These are phyloP conservation scores for Chernovozyma sophiae-reginae DNA, from an alignment of 1,139 yeast species.

Conservation along the genomic window DNA sequence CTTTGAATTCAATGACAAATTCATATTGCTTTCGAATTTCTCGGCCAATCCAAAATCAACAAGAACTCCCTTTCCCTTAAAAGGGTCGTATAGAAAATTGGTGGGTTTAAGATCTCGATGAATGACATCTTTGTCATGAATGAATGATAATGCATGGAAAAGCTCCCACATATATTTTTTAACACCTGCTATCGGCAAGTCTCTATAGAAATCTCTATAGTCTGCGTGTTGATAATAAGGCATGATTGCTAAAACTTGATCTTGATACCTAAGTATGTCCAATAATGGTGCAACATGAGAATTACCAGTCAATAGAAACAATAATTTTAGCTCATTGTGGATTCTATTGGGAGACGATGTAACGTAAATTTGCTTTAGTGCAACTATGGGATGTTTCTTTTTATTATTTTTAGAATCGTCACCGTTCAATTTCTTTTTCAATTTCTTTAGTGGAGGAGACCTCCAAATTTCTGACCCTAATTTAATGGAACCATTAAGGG, in stretches of 20 bases:
- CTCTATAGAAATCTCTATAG: slow-evolving; percentile 81
- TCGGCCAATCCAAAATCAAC: slow-evolving; percentile 96
- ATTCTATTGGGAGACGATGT: slow-evolving; percentile 93
- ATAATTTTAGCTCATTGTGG: slow-evolving; percentile 75
- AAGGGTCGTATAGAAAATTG: slow-evolving; percentile 77
- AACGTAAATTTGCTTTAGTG: slow-evolving; percentile 88
- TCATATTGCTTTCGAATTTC: slow-evolving; percentile 17
- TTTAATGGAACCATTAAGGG: slow-evolving; percentile 43
- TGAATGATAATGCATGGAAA: slow-evolving; percentile 68
- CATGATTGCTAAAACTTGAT: slow-evolving; percentile 87
- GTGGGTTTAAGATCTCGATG: slow-evolving; percentile 92
- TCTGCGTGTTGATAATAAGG: slow-evolving; percentile 93
- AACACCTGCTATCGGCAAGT: slow-evolving; percentile 73
- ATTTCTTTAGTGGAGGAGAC: slow-evolving; percentile 40
- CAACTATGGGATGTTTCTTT: slow-evolving; percentile 61
- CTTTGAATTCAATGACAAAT: slow-evolving; percentile 10
- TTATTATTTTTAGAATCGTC: slow-evolving; percentile 11
- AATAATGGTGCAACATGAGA: slow-evolving; percentile 81
- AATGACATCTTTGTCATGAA: slow-evolving; percentile 71
- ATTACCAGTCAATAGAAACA: slow-evolving; percentile 65
- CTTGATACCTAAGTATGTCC: slow-evolving; percentile 82
- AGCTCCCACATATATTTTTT: slow-evolving; percentile 77
- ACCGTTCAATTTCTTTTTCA: slow-evolving; percentile 8
- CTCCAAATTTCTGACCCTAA: slow-evolving; percentile 42
- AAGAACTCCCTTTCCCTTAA: slow-evolving; percentile 71